These are phyloP conservation scores for Zancudomyces culisetae DNA, from an alignment of 371 early-diverging fungal species.

Conservation along the genomic window DNA sequence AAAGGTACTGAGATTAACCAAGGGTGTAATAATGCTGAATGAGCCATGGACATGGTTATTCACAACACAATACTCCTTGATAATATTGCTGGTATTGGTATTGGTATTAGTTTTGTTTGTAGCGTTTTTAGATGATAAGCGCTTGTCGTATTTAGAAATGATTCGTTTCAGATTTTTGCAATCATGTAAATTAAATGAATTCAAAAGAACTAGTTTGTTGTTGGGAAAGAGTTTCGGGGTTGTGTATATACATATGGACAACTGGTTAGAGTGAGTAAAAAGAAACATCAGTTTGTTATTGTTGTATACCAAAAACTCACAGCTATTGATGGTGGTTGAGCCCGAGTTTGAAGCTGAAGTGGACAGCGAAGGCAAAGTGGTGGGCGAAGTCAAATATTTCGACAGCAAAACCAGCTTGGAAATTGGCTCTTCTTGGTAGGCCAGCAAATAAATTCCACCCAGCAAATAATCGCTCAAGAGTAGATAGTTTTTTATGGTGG, in stretches of 20 bases:
- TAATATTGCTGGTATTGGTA: slow-evolving; percentile 1
- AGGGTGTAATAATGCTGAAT: neutral
- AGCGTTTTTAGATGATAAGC: no score
- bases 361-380: no score
- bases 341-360: no score
- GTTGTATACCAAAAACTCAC: slow-evolving; percentile 56
- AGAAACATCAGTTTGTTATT: slow-evolving; percentile 51
- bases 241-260: neutral
- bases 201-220: no score
- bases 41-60: no score
- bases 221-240: neutral
- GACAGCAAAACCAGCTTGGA: neutral
- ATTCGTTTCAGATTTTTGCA: no score
- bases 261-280: slow-evolving; percentile 63
- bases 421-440: slow-evolving; percentile 89
- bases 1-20: slow-evolving; percentile 38
- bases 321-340: slow-evolving; percentile 14
- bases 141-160: no score
- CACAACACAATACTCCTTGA: neutral
- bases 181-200: no score
- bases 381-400: no score
- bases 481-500: slow-evolving; percentile 75
- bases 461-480: slow-evolving; percentile 84
- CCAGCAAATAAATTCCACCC: slow-evolving; percentile 82
- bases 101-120: neutral